Evolutionary conservation across 2,329 filamentous ascomycete genomes (phyloP), one percentile per base, ranked within the genome.

Genomic region (Fusarium pseudocircinatum): DNA sequence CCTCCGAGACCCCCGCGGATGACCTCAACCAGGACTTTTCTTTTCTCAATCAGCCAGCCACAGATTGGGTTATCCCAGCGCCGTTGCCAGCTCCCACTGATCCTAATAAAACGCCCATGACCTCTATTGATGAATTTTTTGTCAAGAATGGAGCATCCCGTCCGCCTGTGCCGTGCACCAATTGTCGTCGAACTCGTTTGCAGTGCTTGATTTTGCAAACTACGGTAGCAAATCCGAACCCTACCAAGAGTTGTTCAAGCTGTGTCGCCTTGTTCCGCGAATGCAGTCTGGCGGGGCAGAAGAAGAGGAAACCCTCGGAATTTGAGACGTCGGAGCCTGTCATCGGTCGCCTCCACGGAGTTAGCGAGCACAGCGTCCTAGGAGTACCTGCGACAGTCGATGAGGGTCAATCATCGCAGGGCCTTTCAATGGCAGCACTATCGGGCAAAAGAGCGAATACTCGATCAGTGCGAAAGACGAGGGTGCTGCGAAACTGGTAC

Each of bases 211-310:
- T 87, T 28, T 77, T 87, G 15, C 82, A 85, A 37, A 87, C 85
- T 1, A 84, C 84, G 2, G 44, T 79, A 0, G 85, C 81, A 30
- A 87, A 87, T 63, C 86, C 86, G 1, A 87, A 87, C 61, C 86
- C 85, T 4, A 79, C 84, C 56, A 79, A 79, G 11, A 82, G 85
- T 1, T 87, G 86, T 70, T 86, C 86, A 7, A 87, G 84, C 67
- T 87, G 86, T 63, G 86, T 85, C 9, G 86, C 85, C 0, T 78
- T 87, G 4, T 87, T 86, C 63, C 80, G 85, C 4, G 84, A 86
- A 65, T 88, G 86, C 74, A 87, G 86, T 57, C 78, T 87, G 10
- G 82, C 85, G 2, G 83, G 81, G 18, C 80, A 82, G 24, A 80
- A 79, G 42, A 88, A 88, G 69, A 82, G 86, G 14, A 79, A 82